A percentile compares a stretch with the other conserved stretches of the same genome.
Evolutionary conservation across 192 early-diverging fungal species (phyloP).

Genomic region (Dispira parvispora): DNA sequence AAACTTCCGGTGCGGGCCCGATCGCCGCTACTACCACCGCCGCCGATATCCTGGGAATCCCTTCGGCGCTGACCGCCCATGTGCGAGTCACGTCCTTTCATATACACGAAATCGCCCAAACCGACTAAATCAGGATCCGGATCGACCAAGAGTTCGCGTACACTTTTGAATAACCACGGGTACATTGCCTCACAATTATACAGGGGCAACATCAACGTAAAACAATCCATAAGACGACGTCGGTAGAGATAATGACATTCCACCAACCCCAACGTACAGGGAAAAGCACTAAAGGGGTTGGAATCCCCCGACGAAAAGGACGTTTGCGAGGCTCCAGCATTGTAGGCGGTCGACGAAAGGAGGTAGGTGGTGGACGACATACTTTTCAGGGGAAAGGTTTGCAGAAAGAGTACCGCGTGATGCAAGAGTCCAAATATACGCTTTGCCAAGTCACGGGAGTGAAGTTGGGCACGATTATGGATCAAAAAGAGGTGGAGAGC

Average conservation of each 20-base stretch:
- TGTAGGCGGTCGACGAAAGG: not conserved
- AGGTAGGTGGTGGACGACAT: not conserved
- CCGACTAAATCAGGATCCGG: constrained; percentile 5
- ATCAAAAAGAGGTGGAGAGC: constrained; percentile 54
- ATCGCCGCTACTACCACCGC: not conserved
- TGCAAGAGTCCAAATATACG: constrained; percentile 52
- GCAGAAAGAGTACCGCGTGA: constrained; percentile 47
- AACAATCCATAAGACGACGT: constrained; percentile 11
- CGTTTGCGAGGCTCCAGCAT: not conserved
- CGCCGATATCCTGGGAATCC: not conserved
- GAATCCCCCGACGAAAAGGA: not conserved
- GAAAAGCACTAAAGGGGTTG: not conserved
- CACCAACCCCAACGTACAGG: constrained; percentile 3
- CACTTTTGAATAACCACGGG: constrained; percentile 4
- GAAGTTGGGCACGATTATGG: constrained; percentile 44
- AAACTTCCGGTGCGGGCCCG: not conserved
- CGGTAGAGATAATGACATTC: constrained; percentile 17
- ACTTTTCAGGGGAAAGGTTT: constrained; percentile 4
- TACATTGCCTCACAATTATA: not conserved
- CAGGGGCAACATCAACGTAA: constrained; percentile 1
- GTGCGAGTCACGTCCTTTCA: not conserved
- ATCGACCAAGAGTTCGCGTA: not conserved
- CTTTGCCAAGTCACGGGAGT: constrained; percentile 60
- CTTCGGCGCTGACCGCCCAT: not conserved
- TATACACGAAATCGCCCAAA: constrained; percentile 10